Conservation (phyloP, 192 early-diverging fungal species). For the Obelidium mucronatum region DNA sequence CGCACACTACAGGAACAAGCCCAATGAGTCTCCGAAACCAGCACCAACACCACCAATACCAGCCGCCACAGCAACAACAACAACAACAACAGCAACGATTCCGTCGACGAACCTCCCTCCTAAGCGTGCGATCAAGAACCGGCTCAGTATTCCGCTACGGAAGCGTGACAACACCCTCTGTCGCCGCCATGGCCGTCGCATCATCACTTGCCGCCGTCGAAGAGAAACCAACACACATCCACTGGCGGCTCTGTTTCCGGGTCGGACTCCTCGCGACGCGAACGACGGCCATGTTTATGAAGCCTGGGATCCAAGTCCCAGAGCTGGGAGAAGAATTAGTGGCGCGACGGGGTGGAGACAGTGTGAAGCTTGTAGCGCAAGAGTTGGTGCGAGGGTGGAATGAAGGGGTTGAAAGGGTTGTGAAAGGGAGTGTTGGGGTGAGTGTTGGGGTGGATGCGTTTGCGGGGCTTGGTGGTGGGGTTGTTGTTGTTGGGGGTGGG, state of each 20-base stretch:
- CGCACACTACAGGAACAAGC: conserved; percentile 3
- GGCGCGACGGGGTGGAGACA: not conserved
- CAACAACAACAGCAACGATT: not conserved
- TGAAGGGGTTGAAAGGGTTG: not conserved
- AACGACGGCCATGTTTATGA: conserved; percentile 15
- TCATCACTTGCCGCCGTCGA: not conserved
- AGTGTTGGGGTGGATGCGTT: conserved; percentile 13
- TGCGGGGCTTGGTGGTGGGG: not conserved
- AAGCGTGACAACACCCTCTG: not conserved
- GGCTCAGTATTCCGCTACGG: not conserved
- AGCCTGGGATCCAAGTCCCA: not conserved
- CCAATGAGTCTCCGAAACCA: not conserved
- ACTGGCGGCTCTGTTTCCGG: conserved; percentile 22
- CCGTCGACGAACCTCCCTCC: not conserved
- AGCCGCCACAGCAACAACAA: conserved; percentile 3
- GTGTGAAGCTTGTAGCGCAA: not conserved
- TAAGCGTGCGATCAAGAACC: not conserved
- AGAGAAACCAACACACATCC: conserved; percentile 7
- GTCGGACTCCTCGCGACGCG: conserved; percentile 8
- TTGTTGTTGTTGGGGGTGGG: not conserved
- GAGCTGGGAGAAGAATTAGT: not conserved
- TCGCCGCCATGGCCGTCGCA: not conserved
- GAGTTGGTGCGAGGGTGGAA: conserved; percentile 26
- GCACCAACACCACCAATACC: not conserved
- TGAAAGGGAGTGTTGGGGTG: conserved; percentile 24